Percentiles rank a stretch among this genome's conserved stretches.
Evolutionary conservation across 2,329 filamentous ascomycete genomes (phyloP).

Genomic region (Trichocomaceae sp.): DNA sequence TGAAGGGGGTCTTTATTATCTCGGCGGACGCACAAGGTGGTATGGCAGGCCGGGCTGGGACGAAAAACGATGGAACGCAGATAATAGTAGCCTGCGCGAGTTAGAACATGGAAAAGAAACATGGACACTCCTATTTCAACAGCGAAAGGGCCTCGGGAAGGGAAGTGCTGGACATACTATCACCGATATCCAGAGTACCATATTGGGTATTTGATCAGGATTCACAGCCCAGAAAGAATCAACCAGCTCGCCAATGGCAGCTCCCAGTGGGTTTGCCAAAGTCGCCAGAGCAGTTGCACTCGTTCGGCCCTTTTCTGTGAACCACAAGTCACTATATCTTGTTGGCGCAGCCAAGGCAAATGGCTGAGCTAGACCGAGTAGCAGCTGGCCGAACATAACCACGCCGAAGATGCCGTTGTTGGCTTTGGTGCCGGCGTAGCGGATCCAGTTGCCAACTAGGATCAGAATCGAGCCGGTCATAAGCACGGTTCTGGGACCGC

Average conservation of each 20-base stretch:
- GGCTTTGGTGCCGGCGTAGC: constrained; percentile 63
- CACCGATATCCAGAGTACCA: constrained; percentile 78
- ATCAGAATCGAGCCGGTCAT: constrained; percentile 65
- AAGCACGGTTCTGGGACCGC: constrained; percentile 71
- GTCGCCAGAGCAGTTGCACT: constrained; percentile 79
- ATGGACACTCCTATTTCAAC: no score
- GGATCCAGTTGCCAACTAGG: constrained; percentile 83
- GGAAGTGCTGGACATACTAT: constrained; percentile 52
- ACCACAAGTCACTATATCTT: constrained; percentile 90
- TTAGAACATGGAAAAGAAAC: neutral
- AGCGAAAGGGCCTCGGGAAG: no score
- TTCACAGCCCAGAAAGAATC: constrained; percentile 67
- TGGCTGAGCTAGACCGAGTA: constrained; percentile 83
- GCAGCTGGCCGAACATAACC: constrained; percentile 84
- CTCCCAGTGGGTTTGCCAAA: constrained; percentile 83
- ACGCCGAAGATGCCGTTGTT: constrained; percentile 61
- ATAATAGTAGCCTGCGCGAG: constrained; percentile 53
- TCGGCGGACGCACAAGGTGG: constrained; percentile 64
- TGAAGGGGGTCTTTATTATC: constrained; percentile 47
- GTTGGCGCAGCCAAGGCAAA: constrained; percentile 88
- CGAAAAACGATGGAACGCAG: constrained; percentile 70
- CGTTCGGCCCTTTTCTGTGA: constrained; percentile 74
- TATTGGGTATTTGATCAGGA: constrained; percentile 62
- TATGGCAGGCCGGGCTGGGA: constrained; percentile 69
- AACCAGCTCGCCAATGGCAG: constrained; percentile 79